Evolutionary conservation across 768 basidiomycete genomes (phyloP).

Genomic region (Hericium alpestre): DNA sequence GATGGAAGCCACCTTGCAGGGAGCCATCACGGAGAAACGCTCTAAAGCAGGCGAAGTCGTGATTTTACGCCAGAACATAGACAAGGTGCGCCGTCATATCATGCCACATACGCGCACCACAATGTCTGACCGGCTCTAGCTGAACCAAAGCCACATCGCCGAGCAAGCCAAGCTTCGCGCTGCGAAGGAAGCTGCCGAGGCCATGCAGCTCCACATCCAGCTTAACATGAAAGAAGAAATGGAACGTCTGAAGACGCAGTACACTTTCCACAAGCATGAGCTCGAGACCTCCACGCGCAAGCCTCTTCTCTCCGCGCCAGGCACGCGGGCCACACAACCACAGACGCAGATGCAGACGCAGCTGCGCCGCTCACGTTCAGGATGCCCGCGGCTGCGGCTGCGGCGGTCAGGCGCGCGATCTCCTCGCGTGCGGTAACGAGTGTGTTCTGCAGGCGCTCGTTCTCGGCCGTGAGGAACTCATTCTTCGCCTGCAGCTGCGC

Average conservation of each 20-base stretch:
- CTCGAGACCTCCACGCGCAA: slow-evolving; percentile 4
- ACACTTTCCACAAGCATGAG: slow-evolving; percentile 12
- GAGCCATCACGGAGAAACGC: slow-evolving; percentile 11
- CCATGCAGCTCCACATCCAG: slow-evolving; percentile 5
- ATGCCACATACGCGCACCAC: neutral
- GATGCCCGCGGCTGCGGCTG: slow-evolving; percentile 1
- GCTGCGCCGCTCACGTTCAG: neutral
- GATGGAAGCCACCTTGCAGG: slow-evolving; percentile 5
- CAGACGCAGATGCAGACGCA: neutral
- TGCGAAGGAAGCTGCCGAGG: slow-evolving; percentile 8
- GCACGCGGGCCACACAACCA: neutral
- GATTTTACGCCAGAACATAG: slow-evolving; percentile 8
- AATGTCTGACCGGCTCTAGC: neutral
- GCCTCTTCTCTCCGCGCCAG: neutral
- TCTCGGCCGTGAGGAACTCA: slow-evolving; percentile 86
- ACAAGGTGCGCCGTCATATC: slow-evolving; percentile 4
- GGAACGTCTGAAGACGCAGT: slow-evolving; percentile 12
- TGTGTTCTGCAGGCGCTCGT: slow-evolving; percentile 83
- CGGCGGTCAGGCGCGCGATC: slow-evolving; percentile 67
- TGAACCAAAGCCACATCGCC: slow-evolving; percentile 1
- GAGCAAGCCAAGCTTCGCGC: slow-evolving; percentile 8
- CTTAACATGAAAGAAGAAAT: slow-evolving; percentile 8
- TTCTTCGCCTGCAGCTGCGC: slow-evolving; percentile 86
- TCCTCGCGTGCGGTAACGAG: slow-evolving; percentile 87
- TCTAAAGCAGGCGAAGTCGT: slow-evolving; percentile 12